Percentiles rank a stretch among this genome's conserved stretches.
Evolutionary conservation across 768 basidiomycete genomes (phyloP).

Genomic region (Hericium rajendrae): DNA sequence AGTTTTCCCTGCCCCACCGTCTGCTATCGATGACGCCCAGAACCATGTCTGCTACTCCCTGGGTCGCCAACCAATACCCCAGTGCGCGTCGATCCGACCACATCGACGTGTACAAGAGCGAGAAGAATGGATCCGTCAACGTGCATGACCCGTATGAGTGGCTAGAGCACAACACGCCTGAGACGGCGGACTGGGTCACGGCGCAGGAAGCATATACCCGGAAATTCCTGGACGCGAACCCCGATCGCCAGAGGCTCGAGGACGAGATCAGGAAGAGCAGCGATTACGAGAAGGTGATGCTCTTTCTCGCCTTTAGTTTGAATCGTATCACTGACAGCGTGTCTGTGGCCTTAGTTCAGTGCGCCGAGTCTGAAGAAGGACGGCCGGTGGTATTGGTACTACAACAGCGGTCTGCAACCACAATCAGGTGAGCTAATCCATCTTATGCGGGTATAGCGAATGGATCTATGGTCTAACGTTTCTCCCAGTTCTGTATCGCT

Average conservation of each 20-base stretch:
- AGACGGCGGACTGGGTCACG: slow-evolving; percentile 57
- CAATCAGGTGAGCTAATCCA: slow-evolving; percentile 33
- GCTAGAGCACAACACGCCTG: slow-evolving; percentile 55
- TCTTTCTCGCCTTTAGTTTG: background rate
- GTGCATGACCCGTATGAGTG: slow-evolving; percentile 69
- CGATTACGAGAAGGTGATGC: slow-evolving; percentile 27
- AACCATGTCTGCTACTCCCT: slow-evolving; percentile 29
- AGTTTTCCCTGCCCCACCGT: background rate
- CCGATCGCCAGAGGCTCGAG: slow-evolving; percentile 49
- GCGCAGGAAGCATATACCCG: slow-evolving; percentile 53
- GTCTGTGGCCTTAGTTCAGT: slow-evolving; percentile 39
- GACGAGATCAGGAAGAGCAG: slow-evolving; percentile 46
- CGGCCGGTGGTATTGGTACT: slow-evolving; percentile 72
- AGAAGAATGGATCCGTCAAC: slow-evolving; percentile 46
- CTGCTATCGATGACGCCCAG: background rate
- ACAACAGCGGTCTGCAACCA: slow-evolving; percentile 69
- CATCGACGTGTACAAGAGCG: slow-evolving; percentile 60
- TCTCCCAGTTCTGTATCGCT: slow-evolving; percentile 49
- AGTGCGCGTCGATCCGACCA: slow-evolving; percentile 54
- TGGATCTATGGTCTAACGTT: background rate
- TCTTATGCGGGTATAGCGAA: background rate
- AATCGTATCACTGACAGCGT: background rate
- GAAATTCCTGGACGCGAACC: slow-evolving; percentile 50
- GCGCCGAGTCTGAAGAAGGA: slow-evolving; percentile 54
- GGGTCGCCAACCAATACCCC: slow-evolving; percentile 56